These are phyloP conservation scores for Ophiosphaerella herpotricha DNA, from an alignment of 2,329 filamentous ascomycete genomes.

Conservation along the genomic window DNA sequence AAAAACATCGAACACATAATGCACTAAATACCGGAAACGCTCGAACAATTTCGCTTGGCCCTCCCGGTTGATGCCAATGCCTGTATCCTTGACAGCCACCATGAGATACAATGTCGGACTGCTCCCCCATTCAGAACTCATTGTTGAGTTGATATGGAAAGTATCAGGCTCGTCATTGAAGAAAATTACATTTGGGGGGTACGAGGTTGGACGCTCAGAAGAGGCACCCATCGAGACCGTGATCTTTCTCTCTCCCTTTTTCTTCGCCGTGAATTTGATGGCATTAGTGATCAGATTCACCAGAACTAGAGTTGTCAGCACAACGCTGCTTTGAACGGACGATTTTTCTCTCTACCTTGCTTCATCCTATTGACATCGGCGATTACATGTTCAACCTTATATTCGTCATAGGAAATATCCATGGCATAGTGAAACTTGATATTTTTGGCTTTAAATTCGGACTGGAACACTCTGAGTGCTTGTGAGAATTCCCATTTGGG, in stretches of 20 bases:
- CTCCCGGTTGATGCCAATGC: slow-evolving; percentile 49
- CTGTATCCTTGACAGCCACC: slow-evolving; percentile 51
- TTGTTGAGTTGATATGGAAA: slow-evolving; percentile 49
- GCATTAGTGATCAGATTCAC: slow-evolving; percentile 53
- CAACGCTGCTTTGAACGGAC: too few species aligned
- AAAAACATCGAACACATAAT: neutral
- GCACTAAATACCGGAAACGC: slow-evolving; percentile 43
- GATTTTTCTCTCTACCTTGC: slow-evolving; percentile 27
- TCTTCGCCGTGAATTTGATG: slow-evolving; percentile 53
- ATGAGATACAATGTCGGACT: slow-evolving; percentile 49
- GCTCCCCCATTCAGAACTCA: slow-evolving; percentile 48
- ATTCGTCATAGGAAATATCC: slow-evolving; percentile 47
- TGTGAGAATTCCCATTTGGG: slow-evolving; percentile 46
- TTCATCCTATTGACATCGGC: slow-evolving; percentile 46
- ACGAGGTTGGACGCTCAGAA: slow-evolving; percentile 43
- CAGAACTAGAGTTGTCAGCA: slow-evolving; percentile 40
- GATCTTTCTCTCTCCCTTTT: slow-evolving; percentile 46
- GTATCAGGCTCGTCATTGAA: slow-evolving; percentile 44
- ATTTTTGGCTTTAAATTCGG: slow-evolving; percentile 45
- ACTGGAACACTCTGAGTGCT: slow-evolving; percentile 48
- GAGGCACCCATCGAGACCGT: slow-evolving; percentile 50
- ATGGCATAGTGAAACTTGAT: slow-evolving; percentile 48
- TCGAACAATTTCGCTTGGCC: slow-evolving; percentile 50
- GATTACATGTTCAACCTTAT: slow-evolving; percentile 46
- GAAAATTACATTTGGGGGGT: slow-evolving; percentile 52